These are phyloP conservation scores for Brettanomyces naardenensis DNA, from an alignment of 805 yeast genomes.

Conservation along the genomic window DNA sequence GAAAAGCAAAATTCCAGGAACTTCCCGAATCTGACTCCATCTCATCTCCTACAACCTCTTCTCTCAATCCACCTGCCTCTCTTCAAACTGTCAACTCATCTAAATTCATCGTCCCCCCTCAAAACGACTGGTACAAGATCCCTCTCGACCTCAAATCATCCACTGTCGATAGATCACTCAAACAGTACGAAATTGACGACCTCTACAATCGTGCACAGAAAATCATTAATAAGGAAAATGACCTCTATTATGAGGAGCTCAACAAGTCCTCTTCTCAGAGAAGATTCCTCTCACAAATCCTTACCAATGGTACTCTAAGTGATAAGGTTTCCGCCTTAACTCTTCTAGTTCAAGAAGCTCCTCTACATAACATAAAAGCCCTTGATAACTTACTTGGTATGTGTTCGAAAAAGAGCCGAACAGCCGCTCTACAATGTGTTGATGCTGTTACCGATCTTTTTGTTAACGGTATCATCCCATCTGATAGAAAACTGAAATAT, in stretches of 20 bases:
- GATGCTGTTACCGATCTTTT: slow-evolving; percentile 86
- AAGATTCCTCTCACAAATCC: slow-evolving; percentile 80
- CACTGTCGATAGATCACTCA: slow-evolving; percentile 28
- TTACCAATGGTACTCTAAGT: slow-evolving; percentile 85
- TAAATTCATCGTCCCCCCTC: slow-evolving; percentile 50
- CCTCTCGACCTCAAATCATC: slow-evolving; percentile 28
- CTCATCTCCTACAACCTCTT: not conserved
- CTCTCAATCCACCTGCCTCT: too few relatives aligned
- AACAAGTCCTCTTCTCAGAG: slow-evolving; percentile 72
- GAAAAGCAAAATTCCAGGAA: slow-evolving; percentile 1
- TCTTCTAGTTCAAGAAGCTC: slow-evolving; percentile 88
- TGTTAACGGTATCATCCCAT: slow-evolving; percentile 75
- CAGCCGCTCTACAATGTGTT: slow-evolving; percentile 85
- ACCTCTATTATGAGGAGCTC: slow-evolving; percentile 62
- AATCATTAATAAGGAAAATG: slow-evolving; percentile 63
- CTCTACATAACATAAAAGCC: slow-evolving; percentile 79
- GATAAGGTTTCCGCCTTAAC: slow-evolving; percentile 96
- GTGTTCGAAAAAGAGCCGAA: slow-evolving; percentile 87
- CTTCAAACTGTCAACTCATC: slow-evolving; percentile 47
- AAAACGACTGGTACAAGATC: slow-evolving; percentile 72
- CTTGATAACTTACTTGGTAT: slow-evolving; percentile 68
- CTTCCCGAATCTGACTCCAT: slow-evolving; percentile 16
- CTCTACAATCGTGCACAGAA: slow-evolving; percentile 60
- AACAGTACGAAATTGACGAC: slow-evolving; percentile 49
- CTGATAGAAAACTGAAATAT: slow-evolving; percentile 72